Evolutionary conservation across 768 basidiomycete genomes (phyloP), one percentile per base, ranked within the genome.

Genomic region (Pleurotus citrinopileatus): DNA sequence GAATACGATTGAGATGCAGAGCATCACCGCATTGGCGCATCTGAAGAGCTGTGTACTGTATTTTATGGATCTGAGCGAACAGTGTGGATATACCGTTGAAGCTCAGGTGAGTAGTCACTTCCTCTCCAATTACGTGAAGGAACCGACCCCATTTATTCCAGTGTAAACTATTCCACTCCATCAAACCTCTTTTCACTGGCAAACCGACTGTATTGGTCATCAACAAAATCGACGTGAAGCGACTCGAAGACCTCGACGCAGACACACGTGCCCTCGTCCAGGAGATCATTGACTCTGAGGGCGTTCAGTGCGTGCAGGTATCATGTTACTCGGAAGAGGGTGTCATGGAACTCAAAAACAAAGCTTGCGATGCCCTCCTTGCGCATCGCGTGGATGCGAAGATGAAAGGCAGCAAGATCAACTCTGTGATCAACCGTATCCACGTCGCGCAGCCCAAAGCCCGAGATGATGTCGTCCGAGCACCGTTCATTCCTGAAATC

Each of bases 1-100:
- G 97, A 98, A 98, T 78, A 98, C 95, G 56, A 99, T 99, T 62
- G 97, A 99, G 75, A 99, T 98, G 96, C 97, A 99, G 78, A 95
- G 92, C 62, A 97, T 97, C 67, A 98, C 96, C 32, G 97, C 97
- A 12, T 77, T 99, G 57, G 97, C 97, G 5, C 97, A 99, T 73
- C 74, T 99, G 42, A 93, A 97, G 72, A 84, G 87, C 60, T 95
- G 93, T 66, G 80, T 98, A 8, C 72, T 99, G 68, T 99, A 98
- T 74, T 99, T 98, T 68, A 98, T 99, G 94, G 97, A 99, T 70
- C 80, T 98, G 26, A 92, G 89, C 59, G 97, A 98, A 72, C 97
- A 99, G 67, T 99, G 97, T 71, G 97, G 97, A 9, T 99, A 97
- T 75, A 86, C 90, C 4, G 80, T 98, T 57, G 97, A 97, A 72